These are phyloP conservation scores for Cystofilobasidium bisporidii DNA, from an alignment of 768 basidiomycete genomes.

Conservation along the genomic window DNA sequence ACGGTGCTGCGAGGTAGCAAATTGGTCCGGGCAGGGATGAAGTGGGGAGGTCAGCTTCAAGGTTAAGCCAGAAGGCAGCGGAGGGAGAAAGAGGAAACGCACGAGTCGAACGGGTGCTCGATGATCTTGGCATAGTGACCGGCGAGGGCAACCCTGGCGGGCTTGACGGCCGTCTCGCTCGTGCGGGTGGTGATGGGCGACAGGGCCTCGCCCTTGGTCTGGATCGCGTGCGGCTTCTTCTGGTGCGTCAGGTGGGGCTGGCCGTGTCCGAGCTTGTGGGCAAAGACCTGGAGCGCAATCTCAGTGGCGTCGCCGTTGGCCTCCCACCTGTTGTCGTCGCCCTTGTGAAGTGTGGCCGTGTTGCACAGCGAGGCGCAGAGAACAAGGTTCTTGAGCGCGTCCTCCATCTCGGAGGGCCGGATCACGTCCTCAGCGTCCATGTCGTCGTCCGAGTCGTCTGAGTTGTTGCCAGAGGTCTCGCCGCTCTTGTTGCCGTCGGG, in stretches of 20 bases:
- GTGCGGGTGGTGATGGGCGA: constrained; percentile 15
- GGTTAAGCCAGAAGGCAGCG: constrained; percentile 26
- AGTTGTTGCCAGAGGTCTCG: constrained; percentile 24
- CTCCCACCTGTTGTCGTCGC: constrained; percentile 43
- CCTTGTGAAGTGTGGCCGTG: constrained; percentile 40
- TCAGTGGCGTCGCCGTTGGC: constrained; percentile 50
- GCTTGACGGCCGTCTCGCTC: constrained; percentile 5
- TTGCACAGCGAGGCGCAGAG: constrained; percentile 43
- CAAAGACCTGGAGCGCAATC: constrained; percentile 37
- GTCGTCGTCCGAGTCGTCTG: constrained; percentile 29
- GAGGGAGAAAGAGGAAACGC: constrained; percentile 33
- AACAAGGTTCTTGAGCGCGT: constrained; percentile 36
- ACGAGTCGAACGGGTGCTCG: constrained; percentile 49
- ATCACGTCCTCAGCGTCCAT: constrained; percentile 36
- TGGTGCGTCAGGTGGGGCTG: constrained; percentile 39
- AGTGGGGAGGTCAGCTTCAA: constrained; percentile 31
- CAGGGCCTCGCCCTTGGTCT: constrained; percentile 29
- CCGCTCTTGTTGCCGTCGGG: no score
- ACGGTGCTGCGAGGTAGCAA: no score
- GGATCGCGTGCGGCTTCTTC: constrained; percentile 27
- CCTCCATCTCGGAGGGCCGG: constrained; percentile 29
- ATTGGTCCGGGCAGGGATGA: no score
- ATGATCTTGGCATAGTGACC: constrained; percentile 40
- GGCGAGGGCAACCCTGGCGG: constrained; percentile 11
- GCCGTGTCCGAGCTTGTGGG: constrained; percentile 47